Evolutionary conservation across 1,284 basidiomycete genomes (phyloP), one percentile per base, ranked within the genome.

Genomic region (Cryptococcus sp.): DNA sequence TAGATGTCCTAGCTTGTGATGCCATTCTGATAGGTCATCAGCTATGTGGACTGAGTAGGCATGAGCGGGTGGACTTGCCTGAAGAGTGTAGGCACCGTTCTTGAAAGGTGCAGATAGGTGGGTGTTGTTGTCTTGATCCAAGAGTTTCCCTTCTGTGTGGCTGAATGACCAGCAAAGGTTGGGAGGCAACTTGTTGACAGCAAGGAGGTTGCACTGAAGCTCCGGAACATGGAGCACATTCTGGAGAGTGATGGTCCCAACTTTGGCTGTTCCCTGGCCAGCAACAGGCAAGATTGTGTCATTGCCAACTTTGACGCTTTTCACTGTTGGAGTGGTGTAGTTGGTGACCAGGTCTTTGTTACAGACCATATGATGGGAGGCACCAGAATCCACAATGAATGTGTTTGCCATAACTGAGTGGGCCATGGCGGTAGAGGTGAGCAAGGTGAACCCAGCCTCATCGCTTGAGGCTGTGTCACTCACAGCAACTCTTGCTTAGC

Each of bases 1-100:
- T 37, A 57, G 18, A 48, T 57, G 56, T n/a, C 56, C 51, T 47
- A n/a, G n/a, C n/a, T n/a, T n/a, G n/a, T n/a, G n/a, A 50, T 24
- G 16, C 47, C 18, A n/a, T 16, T 6, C 18, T 55, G 54, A 20
- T 8, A 45, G 48, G 13, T 37, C 20, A 44, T 48, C 48, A 45
- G 28, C 21, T 42, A 21, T 18, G 3, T 9, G 39, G 15, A 36
- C n/a, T n/a, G n/a, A n/a, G n/a, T n/a, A n/a, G n/a, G 51, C 45
- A 48, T 15, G 33, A 9, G 46, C 23, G 33, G 38, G 23, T 24
- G 40, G 51, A 52, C 48, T 46, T 51, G 51, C 46, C 46, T 52
- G 46, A 52, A 4, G 16, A n/a, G 39, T n/a, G 39, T 57, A 56
- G 21, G 47, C 16, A 5, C 51, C 56, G 20, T 57, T 49, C n/a